Evolutionary conservation across 352 stramenopile genomes (phyloP).

Genomic region (Phytophthora idaei): DNA sequence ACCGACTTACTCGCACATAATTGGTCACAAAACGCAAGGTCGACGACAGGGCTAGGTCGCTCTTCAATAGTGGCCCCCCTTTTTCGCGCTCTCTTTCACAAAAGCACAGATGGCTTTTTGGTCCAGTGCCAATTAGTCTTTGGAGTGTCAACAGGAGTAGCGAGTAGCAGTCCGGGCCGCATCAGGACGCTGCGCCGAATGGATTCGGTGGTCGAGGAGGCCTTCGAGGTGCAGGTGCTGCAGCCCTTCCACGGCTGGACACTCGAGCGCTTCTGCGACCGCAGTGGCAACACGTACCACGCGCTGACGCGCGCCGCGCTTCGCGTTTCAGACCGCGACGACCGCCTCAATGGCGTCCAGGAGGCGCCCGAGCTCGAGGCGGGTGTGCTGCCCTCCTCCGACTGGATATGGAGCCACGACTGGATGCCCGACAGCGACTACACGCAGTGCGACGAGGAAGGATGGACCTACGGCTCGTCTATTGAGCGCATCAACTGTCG

Average conservation of each 20-base stretch:
- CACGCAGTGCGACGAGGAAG: constrained; percentile 84
- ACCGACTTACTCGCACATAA: not conserved
- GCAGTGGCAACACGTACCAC: constrained; percentile 72
- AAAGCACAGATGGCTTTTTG: constrained; percentile 21
- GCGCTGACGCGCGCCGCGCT: constrained; percentile 58
- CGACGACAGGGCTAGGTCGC: constrained; percentile 23
- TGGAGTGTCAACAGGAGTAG: constrained; percentile 4
- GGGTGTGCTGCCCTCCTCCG: constrained; percentile 58
- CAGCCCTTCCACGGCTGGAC: constrained; percentile 84
- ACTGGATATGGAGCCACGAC: constrained; percentile 86
- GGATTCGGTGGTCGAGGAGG: constrained; percentile 80
- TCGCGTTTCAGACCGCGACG: constrained; percentile 45
- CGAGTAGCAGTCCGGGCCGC: constrained; percentile 1
- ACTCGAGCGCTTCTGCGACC: constrained; percentile 83
- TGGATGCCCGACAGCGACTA: constrained; percentile 82
- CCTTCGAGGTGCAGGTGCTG: constrained; percentile 85
- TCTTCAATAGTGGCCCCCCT: constrained; percentile 2
- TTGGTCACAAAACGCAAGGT: not conserved
- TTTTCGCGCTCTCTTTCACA: constrained; percentile 25
- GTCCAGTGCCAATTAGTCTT: constrained; percentile 22
- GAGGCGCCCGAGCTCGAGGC: constrained; percentile 55
- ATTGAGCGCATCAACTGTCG: constrained; percentile 85
- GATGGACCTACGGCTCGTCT: constrained; percentile 86
- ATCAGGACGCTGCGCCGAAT: constrained; percentile 34
- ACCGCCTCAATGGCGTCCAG: constrained; percentile 55